Base-by-base conservation (phyloP, 331 rosid genomes). In the Rosa hybrid region DNA sequence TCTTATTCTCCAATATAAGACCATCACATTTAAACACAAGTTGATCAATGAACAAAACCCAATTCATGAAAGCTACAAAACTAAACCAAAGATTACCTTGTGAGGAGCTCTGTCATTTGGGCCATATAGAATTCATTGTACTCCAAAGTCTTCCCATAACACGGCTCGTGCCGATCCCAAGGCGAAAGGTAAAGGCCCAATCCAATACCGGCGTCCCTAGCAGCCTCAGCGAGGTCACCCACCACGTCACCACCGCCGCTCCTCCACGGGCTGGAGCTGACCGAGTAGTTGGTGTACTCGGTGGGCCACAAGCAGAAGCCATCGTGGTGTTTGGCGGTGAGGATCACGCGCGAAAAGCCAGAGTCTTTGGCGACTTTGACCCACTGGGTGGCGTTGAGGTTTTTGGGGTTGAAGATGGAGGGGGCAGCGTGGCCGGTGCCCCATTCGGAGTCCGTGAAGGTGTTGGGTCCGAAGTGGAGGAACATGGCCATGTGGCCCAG, bases 281-380 rank as follows among this genome's bases (percentile, higher is more conserved):
- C 96, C 0, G 99, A 90, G 82, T 92, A 95, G 53, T 90, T 59
- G 46, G 99, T 91, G 76, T 93, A 92, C 2, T 82, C 85, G 13
- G 97, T 85, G 23, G 97, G 97, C 99, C 99, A 95, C 76, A 95
- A 64, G 84, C 98, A 95, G 86, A 95, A 95, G 7, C 99, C 99
- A 13, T 95, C 99, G 63, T 95, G 99, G 78, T 95, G 99, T 71
- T 95, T 94, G 0, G 88, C 92, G 0, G 98, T 94, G 65, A 94
- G 82, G 81, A 94, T 72, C 0, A 91, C 84, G 6, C 92, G 85
- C 10, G 92, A 74, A 78, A 95, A 95, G 46, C 98, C 98, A 0
- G 85, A 79, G 4, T 90, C 89, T 76, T 91, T 93, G 71, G 96
- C 99, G 5, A 93, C 91, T 3, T 62, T 79, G 49, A 90, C 86